These are phyloP conservation scores for Chalaropsis ovoidea DNA, from an alignment of 2,329 filamentous ascomycete genomes.

Conservation along the genomic window DNA sequence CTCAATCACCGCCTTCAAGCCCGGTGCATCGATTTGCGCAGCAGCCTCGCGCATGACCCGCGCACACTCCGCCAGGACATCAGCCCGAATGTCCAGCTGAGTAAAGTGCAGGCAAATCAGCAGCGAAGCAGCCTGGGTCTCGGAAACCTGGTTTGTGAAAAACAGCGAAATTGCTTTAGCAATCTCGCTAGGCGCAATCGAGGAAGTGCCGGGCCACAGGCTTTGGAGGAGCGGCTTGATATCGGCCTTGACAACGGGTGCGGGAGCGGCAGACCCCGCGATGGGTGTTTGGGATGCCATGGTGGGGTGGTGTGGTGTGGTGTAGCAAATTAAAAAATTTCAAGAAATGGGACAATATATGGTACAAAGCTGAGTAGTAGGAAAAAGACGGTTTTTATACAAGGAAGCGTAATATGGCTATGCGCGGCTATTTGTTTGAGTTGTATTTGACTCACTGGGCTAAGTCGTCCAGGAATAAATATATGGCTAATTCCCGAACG, in stretches of 20 bases:
- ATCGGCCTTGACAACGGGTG: constrained; percentile 35
- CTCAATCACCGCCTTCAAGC: constrained; percentile 52
- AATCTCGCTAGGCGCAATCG: constrained; percentile 68
- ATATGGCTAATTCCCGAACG: background rate
- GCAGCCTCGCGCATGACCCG: constrained; percentile 74
- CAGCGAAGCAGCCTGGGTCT: constrained; percentile 75
- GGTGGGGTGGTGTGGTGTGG: background rate
- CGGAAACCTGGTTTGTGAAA: constrained; percentile 82
- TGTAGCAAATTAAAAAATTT: background rate
- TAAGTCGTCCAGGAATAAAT: background rate
- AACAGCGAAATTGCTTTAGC: constrained; percentile 82
- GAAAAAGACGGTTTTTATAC: background rate
- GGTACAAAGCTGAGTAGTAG: too few species aligned
- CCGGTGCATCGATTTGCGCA: constrained; percentile 55
- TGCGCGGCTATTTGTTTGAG: background rate
- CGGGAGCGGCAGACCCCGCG: constrained; percentile 30
- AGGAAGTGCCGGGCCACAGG: constrained; percentile 51
- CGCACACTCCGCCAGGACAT: constrained; percentile 79
- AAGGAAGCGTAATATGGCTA: background rate
- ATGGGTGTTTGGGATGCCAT: constrained; percentile 37
- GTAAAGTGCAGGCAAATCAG: constrained; percentile 90
- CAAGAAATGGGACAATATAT: background rate
- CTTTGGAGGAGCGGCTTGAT: constrained; percentile 65
- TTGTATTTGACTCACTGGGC: background rate
- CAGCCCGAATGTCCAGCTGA: constrained; percentile 67